Evolutionary conservation across 768 basidiomycete species (phyloP), one percentile per base, ranked within the genome.

Genomic region (Russula sp.): DNA sequence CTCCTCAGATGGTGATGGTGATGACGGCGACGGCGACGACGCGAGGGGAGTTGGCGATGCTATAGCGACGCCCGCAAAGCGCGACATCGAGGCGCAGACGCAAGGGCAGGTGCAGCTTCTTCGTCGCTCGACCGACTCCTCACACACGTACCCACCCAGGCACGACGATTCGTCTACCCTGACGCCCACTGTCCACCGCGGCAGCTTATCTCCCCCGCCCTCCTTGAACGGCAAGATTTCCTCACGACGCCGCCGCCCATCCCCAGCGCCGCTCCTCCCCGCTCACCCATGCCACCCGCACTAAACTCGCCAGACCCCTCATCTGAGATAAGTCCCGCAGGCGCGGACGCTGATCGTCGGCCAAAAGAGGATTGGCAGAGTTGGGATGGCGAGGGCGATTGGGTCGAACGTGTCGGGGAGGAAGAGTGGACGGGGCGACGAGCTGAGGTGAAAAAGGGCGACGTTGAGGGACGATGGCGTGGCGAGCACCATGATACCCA

Each of bases 61-160:
- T 18, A 1, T 51, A 8, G 24, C 50, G 36, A 20, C 63, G 6
- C 16, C 49, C 13, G 9, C 42, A 13, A 65, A 52, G 22, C 51
- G 44, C 52, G 83, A 86, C 68, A 72, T 85, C 49, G 83, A 86
- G 67, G 79, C 79, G 60, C 79, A 76, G 67, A 79, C 79, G 59
- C 79, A 76, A 9, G 76, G 75, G 13, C 71, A 67, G 14, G 67
- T 71, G n/a, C 71, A 75, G 34, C 73, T 64, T 51, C 78, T 82
- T 20, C 74, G 73, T 44, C 76, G 76, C 18, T 72, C 73, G 2
- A 67, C 72, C 4, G 73, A 71, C 34, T 76, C 68, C 2, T 61
- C 73, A 38, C 84, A 87, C 67, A 79, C 83, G 28, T 89, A 89
- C 71, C 88, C 88, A 34, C 88, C 88, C 16, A 82, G 79, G 67